A percentile compares a stretch with the other conserved stretches of the same genome.
phyloP scores from a whole-genome alignment of 2,329 filamentous ascomycete genomes.

The Decorospora gaudefroyi region DNA sequence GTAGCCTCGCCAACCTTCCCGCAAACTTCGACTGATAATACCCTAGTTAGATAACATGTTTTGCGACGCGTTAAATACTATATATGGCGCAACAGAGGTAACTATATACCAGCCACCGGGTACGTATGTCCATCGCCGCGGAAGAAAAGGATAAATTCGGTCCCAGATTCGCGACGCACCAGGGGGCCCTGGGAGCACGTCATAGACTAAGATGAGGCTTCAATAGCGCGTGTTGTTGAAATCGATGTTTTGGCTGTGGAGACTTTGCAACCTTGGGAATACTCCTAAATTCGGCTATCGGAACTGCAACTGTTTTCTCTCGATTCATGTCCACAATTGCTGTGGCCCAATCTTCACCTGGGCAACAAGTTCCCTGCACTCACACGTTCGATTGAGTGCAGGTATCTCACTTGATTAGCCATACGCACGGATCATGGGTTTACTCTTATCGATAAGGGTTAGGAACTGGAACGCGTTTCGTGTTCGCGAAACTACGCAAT shows the following conservation, averaged over 20 bases:
- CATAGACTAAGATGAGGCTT: constrained; percentile 1
- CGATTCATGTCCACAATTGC: no score
- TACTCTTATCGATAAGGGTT: constrained; percentile 13
- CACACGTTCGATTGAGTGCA: constrained; percentile 2
- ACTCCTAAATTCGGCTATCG: no score
- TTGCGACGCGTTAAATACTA: no score
- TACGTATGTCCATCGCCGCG: constrained; percentile 1
- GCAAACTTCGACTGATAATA: not conserved
- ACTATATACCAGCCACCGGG: constrained; percentile 10
- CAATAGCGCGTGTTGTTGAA: constrained; percentile 6
- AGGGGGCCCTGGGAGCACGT: constrained; percentile 6
- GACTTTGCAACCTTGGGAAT: no score
- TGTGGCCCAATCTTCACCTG: no score
- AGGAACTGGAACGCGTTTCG: constrained; percentile 2
- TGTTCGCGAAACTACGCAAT: constrained; percentile 1
- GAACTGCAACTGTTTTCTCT: no score
- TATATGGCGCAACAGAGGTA: constrained; percentile 4
- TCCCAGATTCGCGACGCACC: constrained; percentile 14
- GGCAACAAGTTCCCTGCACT: no score
- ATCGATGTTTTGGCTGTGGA: not conserved
- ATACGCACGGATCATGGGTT: not conserved
- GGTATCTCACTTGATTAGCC: no score
- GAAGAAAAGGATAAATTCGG: constrained; percentile 5
- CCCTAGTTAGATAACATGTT: no score
- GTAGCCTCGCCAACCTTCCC: not conserved